Percentiles rank a stretch among this genome's conserved stretches.
Conservation (phyloP, 805 yeast species). For the Metschnikowia lunata region DNA sequence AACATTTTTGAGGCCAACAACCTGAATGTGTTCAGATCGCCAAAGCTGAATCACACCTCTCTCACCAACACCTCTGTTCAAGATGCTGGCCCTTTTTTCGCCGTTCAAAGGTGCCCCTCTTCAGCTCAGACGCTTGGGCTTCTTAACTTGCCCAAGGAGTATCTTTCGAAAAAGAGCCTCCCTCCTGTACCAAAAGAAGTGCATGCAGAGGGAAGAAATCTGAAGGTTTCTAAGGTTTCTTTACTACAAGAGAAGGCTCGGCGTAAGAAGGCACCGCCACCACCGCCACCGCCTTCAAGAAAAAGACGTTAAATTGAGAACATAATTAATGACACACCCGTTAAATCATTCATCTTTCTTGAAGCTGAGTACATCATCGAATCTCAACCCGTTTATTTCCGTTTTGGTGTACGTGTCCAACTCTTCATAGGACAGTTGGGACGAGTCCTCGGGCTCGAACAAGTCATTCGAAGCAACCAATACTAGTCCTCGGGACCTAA, state of each 20-base stretch:
- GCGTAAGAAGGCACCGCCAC: slow-evolving; percentile 37
- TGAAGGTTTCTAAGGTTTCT: slow-evolving; percentile 1
- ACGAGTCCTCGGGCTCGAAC: slow-evolving; percentile 20
- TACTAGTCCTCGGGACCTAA: slow-evolving; percentile 76
- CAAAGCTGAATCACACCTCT: neutral
- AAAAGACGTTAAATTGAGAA: slow-evolving; percentile 4
- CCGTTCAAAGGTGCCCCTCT: slow-evolving; percentile 4
- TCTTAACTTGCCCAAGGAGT: slow-evolving; percentile 34
- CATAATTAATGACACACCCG: neutral
- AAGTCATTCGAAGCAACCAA: slow-evolving; percentile 63
- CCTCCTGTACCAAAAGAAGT: slow-evolving; percentile 17
- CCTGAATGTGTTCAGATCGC: slow-evolving; percentile 23
- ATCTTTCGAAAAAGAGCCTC: slow-evolving; percentile 20
- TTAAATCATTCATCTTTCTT: slow-evolving; percentile 42
- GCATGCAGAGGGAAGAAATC: neutral
- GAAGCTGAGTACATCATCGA: slow-evolving; percentile 60
- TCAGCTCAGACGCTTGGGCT: slow-evolving; percentile 15
- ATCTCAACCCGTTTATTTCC: slow-evolving; percentile 65
- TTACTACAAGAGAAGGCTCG: slow-evolving; percentile 23
- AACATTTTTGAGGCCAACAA: slow-evolving; percentile 22
- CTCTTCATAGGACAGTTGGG: slow-evolving; percentile 24
- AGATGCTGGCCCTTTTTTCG: neutral
- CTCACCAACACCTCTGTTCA: neutral
- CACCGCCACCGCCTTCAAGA: slow-evolving; percentile 30
- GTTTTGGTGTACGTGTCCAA: slow-evolving; percentile 36